Evolutionary conservation across 2,329 filamentous ascomycete species (phyloP).

Genomic region (Ophiocordyceps polyrhachis-furcata): DNA sequence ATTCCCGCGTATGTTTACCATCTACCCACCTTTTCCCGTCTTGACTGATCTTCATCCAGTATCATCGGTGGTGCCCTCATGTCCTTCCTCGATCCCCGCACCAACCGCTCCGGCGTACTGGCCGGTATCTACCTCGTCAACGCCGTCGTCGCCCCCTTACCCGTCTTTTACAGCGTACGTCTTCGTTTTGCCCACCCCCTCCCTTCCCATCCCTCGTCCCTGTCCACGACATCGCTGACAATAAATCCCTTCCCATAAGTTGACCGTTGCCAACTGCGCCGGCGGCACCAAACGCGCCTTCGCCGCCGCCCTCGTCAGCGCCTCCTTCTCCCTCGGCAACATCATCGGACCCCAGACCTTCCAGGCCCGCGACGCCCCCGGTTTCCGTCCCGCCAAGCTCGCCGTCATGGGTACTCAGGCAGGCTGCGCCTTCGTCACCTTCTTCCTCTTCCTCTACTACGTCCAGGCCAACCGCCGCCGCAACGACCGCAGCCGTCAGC

Average conservation of each 20-base stretch:
- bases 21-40: too few relatives aligned
- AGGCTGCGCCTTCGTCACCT: conserved; percentile 21
- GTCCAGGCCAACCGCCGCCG: conserved; percentile 26
- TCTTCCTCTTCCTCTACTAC: conserved; percentile 30
- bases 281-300: conserved; percentile 33
- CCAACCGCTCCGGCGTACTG: conserved; percentile 25
- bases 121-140: conserved; percentile 33
- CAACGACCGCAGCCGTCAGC: conserved; percentile 10
- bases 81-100: conserved; percentile 27
- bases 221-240: too few relatives aligned
- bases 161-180: conserved; percentile 25
- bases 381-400: conserved; percentile 34
- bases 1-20: conserved; percentile 21
- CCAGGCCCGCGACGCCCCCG: conserved; percentile 29
- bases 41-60: conserved; percentile 6
- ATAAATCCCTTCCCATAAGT: conserved; percentile 10
- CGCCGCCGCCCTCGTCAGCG: conserved; percentile 27
- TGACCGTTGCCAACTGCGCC: conserved; percentile 30
- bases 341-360: conserved; percentile 40
- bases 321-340: conserved; percentile 33
- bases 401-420: conserved; percentile 33
- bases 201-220: too few relatives aligned
- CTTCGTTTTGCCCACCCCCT: too few relatives aligned
- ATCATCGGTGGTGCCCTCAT: conserved; percentile 31
- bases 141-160: conserved; percentile 25